A percentile compares a stretch with the other conserved stretches of the same genome.
Evolutionary conservation across 495 filamentous ascomycete species (phyloP).

Genomic region (Friedmanniomyces endolithicus): DNA sequence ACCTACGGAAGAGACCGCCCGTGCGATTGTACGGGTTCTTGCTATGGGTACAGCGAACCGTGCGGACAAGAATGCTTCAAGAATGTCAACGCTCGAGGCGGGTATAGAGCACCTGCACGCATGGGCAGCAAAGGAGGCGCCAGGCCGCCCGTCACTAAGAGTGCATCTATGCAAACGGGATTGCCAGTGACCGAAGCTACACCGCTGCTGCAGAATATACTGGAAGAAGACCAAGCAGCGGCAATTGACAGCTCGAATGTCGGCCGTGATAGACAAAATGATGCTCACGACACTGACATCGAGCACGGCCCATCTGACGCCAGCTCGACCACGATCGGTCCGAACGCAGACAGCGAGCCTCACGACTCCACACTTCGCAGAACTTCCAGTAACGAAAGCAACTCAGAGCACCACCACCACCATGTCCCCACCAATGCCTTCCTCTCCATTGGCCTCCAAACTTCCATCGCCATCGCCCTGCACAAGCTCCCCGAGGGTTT

Average conservation of each 20-base stretch:
- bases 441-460: conserved; percentile 83
- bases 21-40: conserved; percentile 65
- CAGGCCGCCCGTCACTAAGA: conserved; percentile 4
- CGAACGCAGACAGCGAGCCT: conserved; percentile 1
- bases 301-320: conserved; percentile 2
- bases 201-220: conserved; percentile 25
- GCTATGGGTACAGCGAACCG: conserved; percentile 72
- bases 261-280: background rate
- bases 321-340: conserved; percentile 3
- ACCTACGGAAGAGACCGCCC: conserved; percentile 53
- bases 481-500: conserved; percentile 98
- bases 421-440: conserved; percentile 95
- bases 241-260: background rate
- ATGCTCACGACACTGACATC: background rate
- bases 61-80: conserved; percentile 75
- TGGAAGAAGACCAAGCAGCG: conserved; percentile 15
- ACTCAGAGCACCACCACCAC: conserved; percentile 59
- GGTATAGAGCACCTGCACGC: conserved; percentile 3
- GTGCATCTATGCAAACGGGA: conserved; percentile 7
- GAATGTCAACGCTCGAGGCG: conserved; percentile 20
- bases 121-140: background rate
- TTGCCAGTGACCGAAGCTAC: conserved; percentile 18
- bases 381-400: background rate
- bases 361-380: background rate
- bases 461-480: conserved; percentile 81